phyloP scores from a whole-genome alignment of 352 stramenopile genomes.

The Aphanomyces euteiches region DNA sequence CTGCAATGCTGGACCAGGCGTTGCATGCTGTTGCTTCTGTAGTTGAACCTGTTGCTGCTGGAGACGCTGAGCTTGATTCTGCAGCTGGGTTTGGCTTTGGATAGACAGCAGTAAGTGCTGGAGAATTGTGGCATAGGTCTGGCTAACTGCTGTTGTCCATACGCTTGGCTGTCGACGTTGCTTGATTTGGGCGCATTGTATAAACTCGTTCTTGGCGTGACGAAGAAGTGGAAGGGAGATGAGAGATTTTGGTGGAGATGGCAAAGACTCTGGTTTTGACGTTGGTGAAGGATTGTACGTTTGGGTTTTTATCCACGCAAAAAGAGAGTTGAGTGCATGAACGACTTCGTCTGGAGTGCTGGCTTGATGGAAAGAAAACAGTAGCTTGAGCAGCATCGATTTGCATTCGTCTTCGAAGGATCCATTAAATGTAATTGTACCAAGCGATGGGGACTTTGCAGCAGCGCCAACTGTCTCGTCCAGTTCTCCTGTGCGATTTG shows the following conservation, averaged over 20 bases:
- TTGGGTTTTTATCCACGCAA: conserved; percentile 23
- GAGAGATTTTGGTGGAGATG: background rate
- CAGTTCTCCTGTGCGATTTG: background rate
- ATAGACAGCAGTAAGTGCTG: conserved; percentile 26
- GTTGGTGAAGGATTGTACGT: conserved; percentile 24
- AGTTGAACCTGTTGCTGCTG: background rate
- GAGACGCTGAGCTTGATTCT: background rate
- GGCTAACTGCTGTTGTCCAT: conserved; percentile 14
- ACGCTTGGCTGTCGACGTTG: conserved; percentile 26
- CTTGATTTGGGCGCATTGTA: conserved; percentile 30
- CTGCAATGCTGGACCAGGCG: background rate
- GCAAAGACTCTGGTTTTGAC: background rate
- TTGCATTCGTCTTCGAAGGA: conserved; percentile 22
- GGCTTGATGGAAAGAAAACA: conserved; percentile 25
- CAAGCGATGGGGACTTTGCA: background rate
- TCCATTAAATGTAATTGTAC: conserved; percentile 11
- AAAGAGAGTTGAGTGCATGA: conserved; percentile 9
- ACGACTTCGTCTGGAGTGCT: conserved; percentile 23
- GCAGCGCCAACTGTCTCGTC: too few relatives aligned
- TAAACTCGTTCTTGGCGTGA: conserved; percentile 30
- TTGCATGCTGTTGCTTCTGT: conserved; percentile 19
- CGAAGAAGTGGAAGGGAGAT: conserved; percentile 26
- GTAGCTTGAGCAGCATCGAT: conserved; percentile 21
- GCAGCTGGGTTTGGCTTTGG: background rate
- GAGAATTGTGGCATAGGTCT: conserved; percentile 17